phyloP scores from a whole-genome alignment of 305 asterid genomes.

The Fraxinus velutina region DNA sequence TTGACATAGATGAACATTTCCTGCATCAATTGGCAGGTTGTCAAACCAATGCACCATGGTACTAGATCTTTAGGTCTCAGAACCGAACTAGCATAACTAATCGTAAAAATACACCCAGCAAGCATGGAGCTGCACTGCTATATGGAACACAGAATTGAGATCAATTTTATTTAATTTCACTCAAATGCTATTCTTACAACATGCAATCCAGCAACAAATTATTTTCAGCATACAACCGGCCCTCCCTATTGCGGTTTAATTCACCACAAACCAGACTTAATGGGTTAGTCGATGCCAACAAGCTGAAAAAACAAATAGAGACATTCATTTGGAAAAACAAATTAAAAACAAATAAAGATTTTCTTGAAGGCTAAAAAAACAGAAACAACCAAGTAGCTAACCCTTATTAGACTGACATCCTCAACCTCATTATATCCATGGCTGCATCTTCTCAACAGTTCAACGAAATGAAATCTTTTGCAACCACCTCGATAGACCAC shows the following conservation, averaged over 20 bases:
- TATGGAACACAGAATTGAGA: not conserved
- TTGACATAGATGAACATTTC: conserved; percentile 27
- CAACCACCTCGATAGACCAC: not conserved
- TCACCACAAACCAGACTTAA: not conserved
- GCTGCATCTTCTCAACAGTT: not conserved
- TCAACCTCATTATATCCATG: not conserved
- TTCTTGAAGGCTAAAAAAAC: not conserved
- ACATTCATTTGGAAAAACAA: not conserved
- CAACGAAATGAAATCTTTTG: not conserved
- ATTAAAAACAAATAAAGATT: not conserved
- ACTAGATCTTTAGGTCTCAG: not conserved
- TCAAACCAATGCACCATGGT: conserved; percentile 1
- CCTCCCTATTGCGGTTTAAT: not conserved
- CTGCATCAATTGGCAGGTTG: conserved; percentile 23
- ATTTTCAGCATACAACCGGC: not conserved
- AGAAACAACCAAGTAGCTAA: not conserved
- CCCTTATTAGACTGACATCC: not conserved
- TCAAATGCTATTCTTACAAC: not conserved
- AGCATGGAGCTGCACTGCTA: not conserved
- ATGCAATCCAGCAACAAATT: not conserved
- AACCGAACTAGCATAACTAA: not conserved
- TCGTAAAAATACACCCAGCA: not conserved
- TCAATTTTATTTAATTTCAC: not conserved
- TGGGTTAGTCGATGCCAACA: not conserved
- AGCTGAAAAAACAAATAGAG: not conserved